Evolutionary conservation across 352 stramenopile species (phyloP).

Genomic region (Phytophthora pseudosyringae): DNA sequence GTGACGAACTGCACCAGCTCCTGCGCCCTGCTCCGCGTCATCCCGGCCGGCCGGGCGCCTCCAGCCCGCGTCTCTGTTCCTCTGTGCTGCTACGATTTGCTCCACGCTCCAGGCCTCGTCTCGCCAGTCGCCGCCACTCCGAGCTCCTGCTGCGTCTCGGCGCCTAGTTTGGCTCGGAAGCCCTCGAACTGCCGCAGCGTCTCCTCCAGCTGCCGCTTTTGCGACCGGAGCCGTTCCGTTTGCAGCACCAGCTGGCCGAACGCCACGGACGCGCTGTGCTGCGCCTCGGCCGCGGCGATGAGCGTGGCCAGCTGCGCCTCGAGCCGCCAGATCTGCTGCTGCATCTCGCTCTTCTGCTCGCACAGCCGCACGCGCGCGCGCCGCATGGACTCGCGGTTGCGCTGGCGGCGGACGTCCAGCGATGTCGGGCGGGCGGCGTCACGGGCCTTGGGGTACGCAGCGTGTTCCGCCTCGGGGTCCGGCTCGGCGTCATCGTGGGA

Average conservation of each 20-base stretch:
- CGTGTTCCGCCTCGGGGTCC: neutral
- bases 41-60: slow-evolving; percentile 28
- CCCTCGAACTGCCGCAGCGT: slow-evolving; percentile 25
- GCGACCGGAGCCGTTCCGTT: slow-evolving; percentile 29
- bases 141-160: slow-evolving; percentile 26
- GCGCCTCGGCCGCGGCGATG: neutral
- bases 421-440: neutral
- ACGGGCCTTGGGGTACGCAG: neutral
- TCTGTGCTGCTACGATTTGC: slow-evolving; percentile 6
- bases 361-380: slow-evolving; percentile 27
- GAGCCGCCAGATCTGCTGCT: slow-evolving; percentile 38
- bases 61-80: slow-evolving; percentile 7
- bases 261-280: slow-evolving; percentile 10
- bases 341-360: slow-evolving; percentile 31
- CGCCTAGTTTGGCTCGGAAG: slow-evolving; percentile 31
- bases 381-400: slow-evolving; percentile 57
- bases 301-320: slow-evolving; percentile 36
- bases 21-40: slow-evolving; percentile 1
- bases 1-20: slow-evolving; percentile 30
- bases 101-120: neutral
- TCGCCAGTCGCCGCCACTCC: slow-evolving; percentile 7
- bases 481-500: neutral
- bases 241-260: slow-evolving; percentile 30
- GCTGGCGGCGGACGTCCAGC: slow-evolving; percentile 40
- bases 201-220: slow-evolving; percentile 28